These are phyloP conservation scores for Phlyctochytrium planicorne DNA, from an alignment of 192 early-diverging fungal species.

Conservation along the genomic window DNA sequence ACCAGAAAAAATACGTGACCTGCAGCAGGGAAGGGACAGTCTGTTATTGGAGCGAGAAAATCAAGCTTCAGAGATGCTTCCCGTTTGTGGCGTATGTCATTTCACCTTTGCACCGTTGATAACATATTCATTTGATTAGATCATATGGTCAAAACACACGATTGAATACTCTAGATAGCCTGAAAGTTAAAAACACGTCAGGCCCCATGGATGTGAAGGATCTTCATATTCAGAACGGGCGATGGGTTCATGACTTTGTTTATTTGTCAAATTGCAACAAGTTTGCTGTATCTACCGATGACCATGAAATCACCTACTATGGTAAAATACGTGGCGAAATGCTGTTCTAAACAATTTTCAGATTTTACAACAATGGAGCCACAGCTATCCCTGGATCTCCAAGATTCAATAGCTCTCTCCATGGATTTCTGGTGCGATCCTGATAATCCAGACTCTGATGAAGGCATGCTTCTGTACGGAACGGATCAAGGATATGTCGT, in stretches of 20 bases:
- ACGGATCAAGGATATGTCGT: conserved; percentile 46
- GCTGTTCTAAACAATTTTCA: conserved; percentile 6
- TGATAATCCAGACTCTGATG: conserved; percentile 38
- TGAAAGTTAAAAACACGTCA: conserved; percentile 16
- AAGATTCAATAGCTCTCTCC: conserved; percentile 37
- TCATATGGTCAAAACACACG: conserved; percentile 5
- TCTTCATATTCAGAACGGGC: conserved; percentile 19
- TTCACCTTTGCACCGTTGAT: not conserved
- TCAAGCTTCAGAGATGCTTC: conserved; percentile 45
- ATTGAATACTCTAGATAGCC: conserved; percentile 16
- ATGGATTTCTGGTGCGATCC: conserved; percentile 34
- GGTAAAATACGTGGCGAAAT: conserved; percentile 22
- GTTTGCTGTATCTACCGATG: conserved; percentile 45
- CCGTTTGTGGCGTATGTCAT: conserved; percentile 34
- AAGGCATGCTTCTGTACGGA: conserved; percentile 42
- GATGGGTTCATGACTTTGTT: conserved; percentile 48
- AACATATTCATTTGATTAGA: not conserved
- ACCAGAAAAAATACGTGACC: conserved; percentile 36
- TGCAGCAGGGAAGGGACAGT: conserved; percentile 48
- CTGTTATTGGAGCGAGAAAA: conserved; percentile 49
- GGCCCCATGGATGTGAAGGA: conserved; percentile 29
- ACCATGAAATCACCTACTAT: conserved; percentile 54
- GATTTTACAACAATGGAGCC: conserved; percentile 45
- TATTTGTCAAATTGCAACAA: conserved; percentile 42
- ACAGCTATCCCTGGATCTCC: conserved; percentile 41